phyloP scores from a whole-genome alignment of 192 early-diverging fungal species.

The Backusella sp. region DNA sequence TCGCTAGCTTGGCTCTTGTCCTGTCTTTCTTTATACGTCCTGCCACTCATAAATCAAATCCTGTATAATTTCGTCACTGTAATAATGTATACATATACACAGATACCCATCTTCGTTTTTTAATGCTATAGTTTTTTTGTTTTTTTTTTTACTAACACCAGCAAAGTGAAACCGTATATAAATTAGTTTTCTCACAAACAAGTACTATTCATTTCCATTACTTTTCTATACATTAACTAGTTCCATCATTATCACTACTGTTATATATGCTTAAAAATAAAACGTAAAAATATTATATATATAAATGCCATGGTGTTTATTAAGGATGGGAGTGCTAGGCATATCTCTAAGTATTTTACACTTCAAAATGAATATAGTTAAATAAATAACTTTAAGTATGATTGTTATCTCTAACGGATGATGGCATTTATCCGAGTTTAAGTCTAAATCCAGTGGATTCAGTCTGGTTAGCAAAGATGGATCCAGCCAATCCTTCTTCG shows the following conservation, averaged over 20 bases:
- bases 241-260: too few species aligned
- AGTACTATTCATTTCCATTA: background rate
- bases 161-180: background rate
- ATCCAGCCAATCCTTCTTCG: constrained; percentile 42
- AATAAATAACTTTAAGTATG: background rate
- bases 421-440: constrained; percentile 34
- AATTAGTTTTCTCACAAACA: background rate
- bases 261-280: background rate
- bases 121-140: background rate
- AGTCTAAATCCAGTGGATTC: constrained; percentile 59
- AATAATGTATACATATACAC: background rate
- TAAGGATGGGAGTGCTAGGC: background rate
- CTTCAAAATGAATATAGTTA: background rate
- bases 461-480: constrained; percentile 50
- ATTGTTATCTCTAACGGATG: background rate
- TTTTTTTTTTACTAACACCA: background rate
- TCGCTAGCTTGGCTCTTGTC: constrained; percentile 25
- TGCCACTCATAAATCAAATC: background rate
- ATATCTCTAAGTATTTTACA: background rate
- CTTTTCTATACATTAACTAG: too few species aligned
- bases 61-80: background rate
- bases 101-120: background rate
- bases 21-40: constrained; percentile 42
- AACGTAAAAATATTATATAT: background rate
- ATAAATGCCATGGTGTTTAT: background rate